Evolutionary conservation across 164 flowering plant species (phyloP).

Genomic region (Brasenia schreberi): DNA sequence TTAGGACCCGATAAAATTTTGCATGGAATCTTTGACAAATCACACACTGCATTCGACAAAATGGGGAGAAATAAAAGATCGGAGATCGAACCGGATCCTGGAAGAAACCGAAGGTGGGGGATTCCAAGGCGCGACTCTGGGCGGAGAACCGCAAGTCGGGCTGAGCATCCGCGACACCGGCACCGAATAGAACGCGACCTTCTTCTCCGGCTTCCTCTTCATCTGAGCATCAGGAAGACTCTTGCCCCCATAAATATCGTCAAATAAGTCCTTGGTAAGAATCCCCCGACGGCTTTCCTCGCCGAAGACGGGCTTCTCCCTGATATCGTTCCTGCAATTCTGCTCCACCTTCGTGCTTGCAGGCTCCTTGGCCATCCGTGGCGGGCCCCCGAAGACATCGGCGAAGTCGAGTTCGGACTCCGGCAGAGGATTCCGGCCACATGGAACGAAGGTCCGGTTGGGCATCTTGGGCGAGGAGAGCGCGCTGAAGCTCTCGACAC

Average conservation of each 20-base stretch:
- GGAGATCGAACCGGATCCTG: slow-evolving; percentile 40
- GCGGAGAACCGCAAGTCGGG: slow-evolving; percentile 28
- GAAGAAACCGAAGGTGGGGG: slow-evolving; percentile 22
- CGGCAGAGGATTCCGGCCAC: background rate
- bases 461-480: slow-evolving; percentile 11
- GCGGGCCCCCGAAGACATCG: slow-evolving; percentile 97
- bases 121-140: slow-evolving; percentile 26
- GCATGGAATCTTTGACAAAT: too few species aligned
- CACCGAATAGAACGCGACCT: slow-evolving; percentile 21
- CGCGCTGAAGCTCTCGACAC: slow-evolving; percentile 2
- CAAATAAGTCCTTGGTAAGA: slow-evolving; percentile 43
- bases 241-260: slow-evolving; percentile 59
- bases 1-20: too few species aligned
- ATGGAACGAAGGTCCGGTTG: slow-evolving; percentile 8
- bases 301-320: slow-evolving; percentile 79
- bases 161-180: slow-evolving; percentile 43
- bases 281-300: slow-evolving; percentile 31
- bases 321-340: slow-evolving; percentile 20
- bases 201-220: slow-evolving; percentile 10
- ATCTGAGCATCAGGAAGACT: slow-evolving; percentile 23
- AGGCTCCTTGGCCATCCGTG: slow-evolving; percentile 40
- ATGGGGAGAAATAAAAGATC: too few species aligned
- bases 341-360: background rate
- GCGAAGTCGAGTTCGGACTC: slow-evolving; percentile 44
- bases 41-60: too few species aligned